A percentile compares a stretch with the other conserved stretches of the same genome.
Conservation (phyloP, 1,139 yeast genomes). For the Yamadazyma buinensis region DNA sequence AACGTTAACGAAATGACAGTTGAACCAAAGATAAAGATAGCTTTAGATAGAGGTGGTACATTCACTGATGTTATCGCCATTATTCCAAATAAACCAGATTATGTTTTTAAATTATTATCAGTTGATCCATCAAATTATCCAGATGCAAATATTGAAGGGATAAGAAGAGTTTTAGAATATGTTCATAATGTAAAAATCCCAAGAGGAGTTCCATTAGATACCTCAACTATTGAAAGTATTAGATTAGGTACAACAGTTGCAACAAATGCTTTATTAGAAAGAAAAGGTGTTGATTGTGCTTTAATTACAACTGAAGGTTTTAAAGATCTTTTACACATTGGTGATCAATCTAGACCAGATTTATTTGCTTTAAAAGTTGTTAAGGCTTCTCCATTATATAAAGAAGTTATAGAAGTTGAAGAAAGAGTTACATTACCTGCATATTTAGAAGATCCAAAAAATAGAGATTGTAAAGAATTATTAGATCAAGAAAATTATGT, state of each 20-base stretch:
- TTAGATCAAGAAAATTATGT: slow-evolving; percentile 20
- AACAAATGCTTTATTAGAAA: slow-evolving; percentile 66
- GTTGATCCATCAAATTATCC: slow-evolving; percentile 20
- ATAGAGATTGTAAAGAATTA: slow-evolving; percentile 17
- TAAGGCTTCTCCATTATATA: slow-evolving; percentile 57
- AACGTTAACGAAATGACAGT: slow-evolving; percentile 10
- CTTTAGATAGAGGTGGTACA: slow-evolving; percentile 24
- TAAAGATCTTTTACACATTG: slow-evolving; percentile 59
- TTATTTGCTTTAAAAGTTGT: slow-evolving; percentile 59
- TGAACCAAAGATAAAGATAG: slow-evolving; percentile 11
- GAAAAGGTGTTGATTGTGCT: slow-evolving; percentile 65
- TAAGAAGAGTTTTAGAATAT: slow-evolving; percentile 18
- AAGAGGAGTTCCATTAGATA: slow-evolving; percentile 18
- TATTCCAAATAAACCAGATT: slow-evolving; percentile 13
- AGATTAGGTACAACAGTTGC: slow-evolving; percentile 84
- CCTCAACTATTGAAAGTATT: slow-evolving; percentile 40
- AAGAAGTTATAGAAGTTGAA: slow-evolving; percentile 61
- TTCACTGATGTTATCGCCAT: slow-evolving; percentile 18
- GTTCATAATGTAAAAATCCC: slow-evolving; percentile 13
- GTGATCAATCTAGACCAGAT: slow-evolving; percentile 71
- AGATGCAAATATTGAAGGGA: slow-evolving; percentile 22
- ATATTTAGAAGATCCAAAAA: slow-evolving; percentile 55
- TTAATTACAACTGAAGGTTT: slow-evolving; percentile 62
- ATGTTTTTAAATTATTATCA: slow-evolving; percentile 18
- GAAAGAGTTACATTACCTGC: slow-evolving; percentile 72